A percentile compares a stretch with the other conserved stretches of the same genome.
phyloP scores from a whole-genome alignment of 2,329 filamentous ascomycete species.

The Thelonectria olida region DNA sequence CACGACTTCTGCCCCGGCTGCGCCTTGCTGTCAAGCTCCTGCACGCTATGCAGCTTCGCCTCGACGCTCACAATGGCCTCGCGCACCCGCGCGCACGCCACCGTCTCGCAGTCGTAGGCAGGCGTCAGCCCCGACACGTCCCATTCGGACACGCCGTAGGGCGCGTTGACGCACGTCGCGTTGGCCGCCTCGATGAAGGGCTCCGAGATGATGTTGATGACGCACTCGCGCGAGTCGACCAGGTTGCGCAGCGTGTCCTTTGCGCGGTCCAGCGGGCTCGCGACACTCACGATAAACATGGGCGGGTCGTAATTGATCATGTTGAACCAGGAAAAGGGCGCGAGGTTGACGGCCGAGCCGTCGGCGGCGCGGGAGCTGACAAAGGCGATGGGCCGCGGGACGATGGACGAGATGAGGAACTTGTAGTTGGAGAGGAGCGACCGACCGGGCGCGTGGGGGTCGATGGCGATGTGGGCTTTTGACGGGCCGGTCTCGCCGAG shows the following conservation, averaged over 20 bases:
- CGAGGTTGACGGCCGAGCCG: constrained; percentile 75
- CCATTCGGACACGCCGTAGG: constrained; percentile 83
- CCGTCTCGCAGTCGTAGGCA: constrained; percentile 68
- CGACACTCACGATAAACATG: constrained; percentile 73
- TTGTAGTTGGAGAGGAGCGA: constrained; percentile 84
- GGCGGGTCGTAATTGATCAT: constrained; percentile 88
- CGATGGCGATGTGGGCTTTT: constrained; percentile 76
- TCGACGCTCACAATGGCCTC: constrained; percentile 89
- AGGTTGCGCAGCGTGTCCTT: constrained; percentile 87
- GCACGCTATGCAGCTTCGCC: constrained; percentile 77
- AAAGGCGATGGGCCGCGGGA: constrained; percentile 82
- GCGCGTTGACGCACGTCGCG: constrained; percentile 79
- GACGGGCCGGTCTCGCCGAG: constrained; percentile 37
- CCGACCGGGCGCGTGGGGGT: constrained; percentile 79
- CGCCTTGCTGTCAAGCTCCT: constrained; percentile 79
- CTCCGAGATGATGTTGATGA: constrained; percentile 89
- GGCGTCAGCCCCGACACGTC: constrained; percentile 79
- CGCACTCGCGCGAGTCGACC: constrained; percentile 75
- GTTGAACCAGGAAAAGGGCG: constrained; percentile 89
- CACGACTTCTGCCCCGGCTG: constrained; percentile 79
- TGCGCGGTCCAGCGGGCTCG: constrained; percentile 56
- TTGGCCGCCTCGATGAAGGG: constrained; percentile 90
- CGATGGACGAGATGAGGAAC: constrained; percentile 83
- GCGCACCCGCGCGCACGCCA: constrained; percentile 76
- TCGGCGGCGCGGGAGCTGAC: constrained; percentile 66